Evolutionary conservation across 305 asterid species (phyloP).

Genomic region (Fraxinus floribunda): DNA sequence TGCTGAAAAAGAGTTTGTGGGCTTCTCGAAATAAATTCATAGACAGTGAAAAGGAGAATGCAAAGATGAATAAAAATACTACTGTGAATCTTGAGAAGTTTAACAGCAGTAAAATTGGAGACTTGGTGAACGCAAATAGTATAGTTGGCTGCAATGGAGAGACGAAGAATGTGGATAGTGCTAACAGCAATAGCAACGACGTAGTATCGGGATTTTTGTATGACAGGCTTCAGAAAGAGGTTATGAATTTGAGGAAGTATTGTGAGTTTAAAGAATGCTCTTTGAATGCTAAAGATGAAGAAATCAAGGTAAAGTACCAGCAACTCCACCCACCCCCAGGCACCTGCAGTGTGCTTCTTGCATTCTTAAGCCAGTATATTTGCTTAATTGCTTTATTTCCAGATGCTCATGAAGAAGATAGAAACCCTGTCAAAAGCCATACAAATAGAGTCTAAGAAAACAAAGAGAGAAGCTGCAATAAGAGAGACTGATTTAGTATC

Average conservation of each 20-base stretch:
- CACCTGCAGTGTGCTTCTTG: constrained; percentile 10
- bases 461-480: constrained; percentile 60
- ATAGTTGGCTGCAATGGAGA: constrained; percentile 17
- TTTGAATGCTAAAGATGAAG: constrained; percentile 67
- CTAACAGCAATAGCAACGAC: not conserved
- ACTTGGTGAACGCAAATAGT: not conserved
- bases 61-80: constrained; percentile 41
- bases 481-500: constrained; percentile 47
- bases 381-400: constrained; percentile 19
- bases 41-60: constrained; percentile 66
- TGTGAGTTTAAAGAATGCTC: constrained; percentile 52
- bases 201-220: constrained; percentile 75
- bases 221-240: constrained; percentile 89
- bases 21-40: constrained; percentile 50
- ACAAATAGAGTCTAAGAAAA: constrained; percentile 63
- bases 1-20: constrained; percentile 54
- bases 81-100: constrained; percentile 18
- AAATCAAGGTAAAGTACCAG: constrained; percentile 53
- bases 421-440: constrained; percentile 68
- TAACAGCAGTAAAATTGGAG: constrained; percentile 28
- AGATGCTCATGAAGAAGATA: constrained; percentile 65
- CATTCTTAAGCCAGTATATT: not conserved
- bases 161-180: not conserved
- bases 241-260: constrained; percentile 58
- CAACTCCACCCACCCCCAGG: not conserved